phyloP scores from a whole-genome alignment of 176 grass and related monocot genomes.

The Echinochloa phyllopogon region DNA sequence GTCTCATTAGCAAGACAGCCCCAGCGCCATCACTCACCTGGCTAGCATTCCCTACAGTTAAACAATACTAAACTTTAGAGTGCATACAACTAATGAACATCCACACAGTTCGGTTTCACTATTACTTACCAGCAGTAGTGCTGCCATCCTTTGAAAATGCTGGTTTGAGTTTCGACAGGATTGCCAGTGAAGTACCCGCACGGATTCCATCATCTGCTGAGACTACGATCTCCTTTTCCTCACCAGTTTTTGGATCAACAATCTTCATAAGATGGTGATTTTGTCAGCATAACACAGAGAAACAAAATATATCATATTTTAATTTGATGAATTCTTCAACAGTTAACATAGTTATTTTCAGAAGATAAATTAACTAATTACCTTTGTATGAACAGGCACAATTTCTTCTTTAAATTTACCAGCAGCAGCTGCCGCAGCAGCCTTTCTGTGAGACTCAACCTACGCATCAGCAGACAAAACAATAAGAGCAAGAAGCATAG shows the following conservation, averaged over 20 bases:
- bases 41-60: conserved; percentile 80
- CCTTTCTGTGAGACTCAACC: conserved; percentile 96
- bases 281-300: conserved; percentile 18
- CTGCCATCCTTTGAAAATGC: conserved; percentile 88
- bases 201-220: conserved; percentile 88
- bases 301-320: background rate
- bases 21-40: conserved; percentile 95
- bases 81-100: conserved; percentile 20
- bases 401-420: conserved; percentile 99
- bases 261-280: conserved; percentile 57
- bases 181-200: conserved; percentile 59
- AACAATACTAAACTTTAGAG: conserved; percentile 17
- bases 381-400: conserved; percentile 79
- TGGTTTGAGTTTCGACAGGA: conserved; percentile 87
- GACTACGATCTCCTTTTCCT: conserved; percentile 64
- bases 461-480: conserved; percentile 48
- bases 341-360: conserved; percentile 10
- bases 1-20: conserved; percentile 88
- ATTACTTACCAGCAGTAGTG: conserved; percentile 87
- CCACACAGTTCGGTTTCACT: conserved; percentile 3
- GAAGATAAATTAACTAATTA: conserved; percentile 41
- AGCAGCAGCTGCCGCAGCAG: conserved; percentile 63
- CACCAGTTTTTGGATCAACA: conserved; percentile 83
- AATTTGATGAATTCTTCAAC: background rate
- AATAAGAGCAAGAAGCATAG: conserved; percentile 35